A percentile compares a stretch with the other conserved stretches of the same genome.
Conservation (phyloP, 768 basidiomycete genomes). For the Naganishia friedmannii region DNA sequence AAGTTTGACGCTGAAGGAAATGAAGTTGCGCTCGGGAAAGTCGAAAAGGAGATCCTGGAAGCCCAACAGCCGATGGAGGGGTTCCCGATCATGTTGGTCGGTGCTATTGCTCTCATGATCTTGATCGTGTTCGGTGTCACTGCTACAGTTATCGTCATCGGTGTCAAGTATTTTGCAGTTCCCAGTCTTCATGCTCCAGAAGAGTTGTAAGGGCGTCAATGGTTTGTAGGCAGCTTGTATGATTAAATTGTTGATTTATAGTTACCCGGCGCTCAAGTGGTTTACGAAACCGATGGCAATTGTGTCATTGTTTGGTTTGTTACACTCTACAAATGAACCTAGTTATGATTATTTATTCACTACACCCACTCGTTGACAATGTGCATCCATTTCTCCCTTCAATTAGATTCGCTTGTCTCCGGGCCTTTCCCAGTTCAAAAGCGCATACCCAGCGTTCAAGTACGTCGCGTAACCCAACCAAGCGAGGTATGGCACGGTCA, state of each 20-base stretch:
- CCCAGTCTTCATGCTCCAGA: conserved; percentile 17
- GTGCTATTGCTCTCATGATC: conserved; percentile 4
- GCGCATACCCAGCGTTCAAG: conserved; percentile 66
- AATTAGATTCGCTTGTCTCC: conserved; percentile 25
- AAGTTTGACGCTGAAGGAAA: conserved; percentile 22
- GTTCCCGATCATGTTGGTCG: conserved; percentile 5
- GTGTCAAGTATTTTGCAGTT: conserved; percentile 16
- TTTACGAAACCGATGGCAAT: no score
- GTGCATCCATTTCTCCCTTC: not conserved
- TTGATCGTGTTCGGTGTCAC: conserved; percentile 16
- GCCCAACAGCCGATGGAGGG: conserved; percentile 10
- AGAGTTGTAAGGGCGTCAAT: conserved; percentile 9
- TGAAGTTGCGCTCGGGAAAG: not conserved
- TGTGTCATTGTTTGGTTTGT: no score
- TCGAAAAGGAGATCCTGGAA: conserved; percentile 4
- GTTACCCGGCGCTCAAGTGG: no score
- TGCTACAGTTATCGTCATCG: conserved; percentile 9
- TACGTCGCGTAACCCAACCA: conserved; percentile 67
- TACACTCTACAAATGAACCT: no score
- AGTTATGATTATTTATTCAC: no score
- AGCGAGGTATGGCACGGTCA: conserved; percentile 65
- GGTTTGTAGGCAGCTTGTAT: not conserved
- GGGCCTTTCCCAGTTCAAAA: conserved; percentile 54
- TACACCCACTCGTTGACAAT: no score
- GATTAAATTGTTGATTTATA: not conserved